Percentiles rank a stretch among this genome's conserved stretches.
Evolutionary conservation across 108 stramenopile species (phyloP).

Genomic region (Pelagomonas calceolata): DNA sequence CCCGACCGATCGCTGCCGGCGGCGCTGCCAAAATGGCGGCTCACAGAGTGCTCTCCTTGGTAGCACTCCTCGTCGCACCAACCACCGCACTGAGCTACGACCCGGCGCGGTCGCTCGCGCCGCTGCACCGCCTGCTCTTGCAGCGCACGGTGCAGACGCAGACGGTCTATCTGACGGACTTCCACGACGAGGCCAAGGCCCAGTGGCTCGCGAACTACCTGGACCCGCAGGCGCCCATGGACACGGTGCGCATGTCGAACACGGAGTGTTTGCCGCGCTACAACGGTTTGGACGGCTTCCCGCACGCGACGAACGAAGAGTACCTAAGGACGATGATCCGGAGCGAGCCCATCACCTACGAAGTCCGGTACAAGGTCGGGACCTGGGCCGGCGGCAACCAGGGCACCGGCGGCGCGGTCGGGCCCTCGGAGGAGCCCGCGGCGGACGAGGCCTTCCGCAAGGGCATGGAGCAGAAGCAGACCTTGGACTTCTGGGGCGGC

Average conservation of each 20-base stretch:
- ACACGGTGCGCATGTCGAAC: not conserved
- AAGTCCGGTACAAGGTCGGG: not conserved
- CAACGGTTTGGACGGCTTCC: not conserved
- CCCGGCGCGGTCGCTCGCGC: no score
- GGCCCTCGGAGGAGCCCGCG: not conserved
- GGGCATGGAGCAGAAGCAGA: not conserved
- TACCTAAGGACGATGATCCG: not conserved
- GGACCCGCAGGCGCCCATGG: not conserved
- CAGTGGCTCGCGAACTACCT: not conserved
- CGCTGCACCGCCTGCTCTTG: not conserved
- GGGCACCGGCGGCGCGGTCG: not conserved
- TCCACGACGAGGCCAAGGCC: conserved; percentile 1
- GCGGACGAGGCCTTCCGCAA: not conserved
- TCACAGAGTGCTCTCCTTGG: no score
- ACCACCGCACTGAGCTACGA: no score
- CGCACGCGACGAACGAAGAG: not conserved
- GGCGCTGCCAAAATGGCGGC: no score
- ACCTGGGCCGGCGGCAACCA: not conserved
- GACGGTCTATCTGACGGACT: not conserved
- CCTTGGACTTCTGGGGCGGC: not conserved
- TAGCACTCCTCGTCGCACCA: no score
- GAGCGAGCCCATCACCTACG: not conserved
- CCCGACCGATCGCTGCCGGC: no score
- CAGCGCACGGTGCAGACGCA: not conserved
- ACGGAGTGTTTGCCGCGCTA: not conserved